phyloP scores from a whole-genome alignment of 345 rosid species.

The Linum tenue region DNA sequence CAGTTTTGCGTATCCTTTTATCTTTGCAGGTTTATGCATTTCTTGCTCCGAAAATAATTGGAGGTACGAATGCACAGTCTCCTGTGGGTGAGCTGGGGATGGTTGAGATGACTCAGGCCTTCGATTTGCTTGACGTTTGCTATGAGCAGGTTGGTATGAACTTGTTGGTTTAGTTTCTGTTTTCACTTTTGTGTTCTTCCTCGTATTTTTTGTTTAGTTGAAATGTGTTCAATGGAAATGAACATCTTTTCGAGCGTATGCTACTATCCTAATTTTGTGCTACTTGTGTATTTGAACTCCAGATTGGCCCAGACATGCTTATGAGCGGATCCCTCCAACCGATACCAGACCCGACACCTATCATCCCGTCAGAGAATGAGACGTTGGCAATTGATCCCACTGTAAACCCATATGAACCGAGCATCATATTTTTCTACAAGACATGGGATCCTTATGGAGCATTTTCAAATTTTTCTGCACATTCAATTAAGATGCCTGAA shows the following conservation, averaged over 20 bases:
- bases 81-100: conserved; percentile 98
- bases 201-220: not conserved
- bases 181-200: not conserved
- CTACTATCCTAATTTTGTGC: not conserved
- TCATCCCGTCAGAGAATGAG: conserved; percentile 69
- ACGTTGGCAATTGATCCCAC: conserved; percentile 81
- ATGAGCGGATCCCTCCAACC: conserved; percentile 90
- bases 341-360: conserved; percentile 69
- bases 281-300: conserved; percentile 17
- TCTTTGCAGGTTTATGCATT: conserved; percentile 71
- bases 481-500: conserved; percentile 64
- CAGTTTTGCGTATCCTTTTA: conserved; percentile 1
- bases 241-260: no score
- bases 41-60: conserved; percentile 89
- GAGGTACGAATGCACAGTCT: conserved; percentile 80
- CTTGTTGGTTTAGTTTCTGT: not conserved
- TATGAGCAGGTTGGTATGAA: conserved; percentile 62
- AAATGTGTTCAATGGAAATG: no score
- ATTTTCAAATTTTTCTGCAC: conserved; percentile 87
- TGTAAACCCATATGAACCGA: conserved; percentile 56
- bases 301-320: conserved; percentile 97
- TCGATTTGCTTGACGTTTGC: conserved; percentile 66
- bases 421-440: conserved; percentile 78
- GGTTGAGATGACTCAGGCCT: conserved; percentile 98
- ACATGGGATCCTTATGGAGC: conserved; percentile 95